A percentile compares a stretch with the other conserved stretches of the same genome.
These are phyloP conservation scores for Zoysia japonica DNA, from an alignment of 176 grass and related monocot species.

Conservation along the genomic window DNA sequence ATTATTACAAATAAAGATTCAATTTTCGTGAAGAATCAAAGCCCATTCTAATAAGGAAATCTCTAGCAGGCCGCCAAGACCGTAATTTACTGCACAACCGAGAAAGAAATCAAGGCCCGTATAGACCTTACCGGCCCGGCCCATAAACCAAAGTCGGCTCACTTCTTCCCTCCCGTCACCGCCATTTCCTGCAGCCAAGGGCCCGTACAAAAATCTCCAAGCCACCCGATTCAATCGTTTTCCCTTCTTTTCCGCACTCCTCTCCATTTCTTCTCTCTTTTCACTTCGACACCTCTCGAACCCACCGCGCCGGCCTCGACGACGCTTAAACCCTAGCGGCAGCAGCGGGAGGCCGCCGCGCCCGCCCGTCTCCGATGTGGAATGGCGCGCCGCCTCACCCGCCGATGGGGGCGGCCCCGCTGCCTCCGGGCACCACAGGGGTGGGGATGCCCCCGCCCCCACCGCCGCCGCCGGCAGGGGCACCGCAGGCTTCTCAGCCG, in stretches of 20 bases:
- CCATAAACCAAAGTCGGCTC: slow-evolving; percentile 34
- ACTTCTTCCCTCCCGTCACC: neutral
- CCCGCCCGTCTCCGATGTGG: slow-evolving; percentile 47
- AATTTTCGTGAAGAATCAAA: too few relatives aligned
- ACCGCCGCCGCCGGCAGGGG: slow-evolving; percentile 61
- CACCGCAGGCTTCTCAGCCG: slow-evolving; percentile 45
- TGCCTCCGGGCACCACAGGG: slow-evolving; percentile 43
- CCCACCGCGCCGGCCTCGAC: neutral
- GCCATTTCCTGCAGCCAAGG: slow-evolving; percentile 17
- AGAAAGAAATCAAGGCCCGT: neutral
- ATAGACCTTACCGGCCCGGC: neutral
- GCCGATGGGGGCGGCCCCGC: slow-evolving; percentile 51
- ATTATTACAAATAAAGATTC: too few relatives aligned
- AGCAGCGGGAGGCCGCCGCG: slow-evolving; percentile 40
- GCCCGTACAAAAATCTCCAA: slow-evolving; percentile 23
- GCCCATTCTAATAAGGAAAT: too few relatives aligned
- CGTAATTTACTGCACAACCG: too few relatives aligned
- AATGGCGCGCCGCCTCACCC: slow-evolving; percentile 49
- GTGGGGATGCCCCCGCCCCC: slow-evolving; percentile 49
- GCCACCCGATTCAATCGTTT: neutral
- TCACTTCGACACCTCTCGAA: slow-evolving; percentile 26
- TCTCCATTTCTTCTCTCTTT: neutral
- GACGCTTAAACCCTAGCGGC: slow-evolving; percentile 45
- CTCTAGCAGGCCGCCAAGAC: too few relatives aligned
- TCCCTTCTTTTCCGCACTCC: neutral